Base-by-base conservation (phyloP, 805 yeast species). In the Saturnispora kantuleensis region DNA sequence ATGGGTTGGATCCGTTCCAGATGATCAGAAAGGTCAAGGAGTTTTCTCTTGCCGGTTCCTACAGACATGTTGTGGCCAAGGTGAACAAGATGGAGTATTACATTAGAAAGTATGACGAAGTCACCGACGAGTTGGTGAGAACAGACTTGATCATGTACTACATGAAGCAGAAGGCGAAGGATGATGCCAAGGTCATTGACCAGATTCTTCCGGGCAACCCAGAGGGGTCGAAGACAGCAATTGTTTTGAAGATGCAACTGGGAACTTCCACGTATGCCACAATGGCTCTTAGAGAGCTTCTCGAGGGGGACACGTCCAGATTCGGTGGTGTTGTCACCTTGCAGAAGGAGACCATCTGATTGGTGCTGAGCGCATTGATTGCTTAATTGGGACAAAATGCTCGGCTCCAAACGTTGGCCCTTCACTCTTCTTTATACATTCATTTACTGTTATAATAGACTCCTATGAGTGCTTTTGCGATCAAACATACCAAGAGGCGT, bases 221-320 rank as follows among this genome's bases (percentile, higher is more conserved):
- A 6, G 64, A 58, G 11, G 84, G 77, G 6, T 57, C 60, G 2
- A 77, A 74, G 47, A 67, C 70, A 0, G 97, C 96, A 0, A 77
- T 89, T 11, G 71, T 93, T 5, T 60, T 94, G 47, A 79, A 74
- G 52, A 70, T 93, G 71, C 82, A 79, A 56, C 69, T 93, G 47
- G 90, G 88, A 4, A 79, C 84, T 3, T 83, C 96, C 31, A 81
- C 94, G 6, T 93, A 93, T 62, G 99, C 99, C 1, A 93, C 99
- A 0, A 94, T 93, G 98, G 95, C 96, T 1, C 65, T 93, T 41
- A 76, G 98, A 58, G 97, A 93, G 61, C 76, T 86, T 41, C 79
- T 89, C 84, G 83, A 79, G 59, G 73, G 77, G 30, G 90, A 82
- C 52, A 81, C 89, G 3, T 52, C 58, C 4, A 39, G 59, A 28